phyloP scores from a whole-genome alignment of 83 land plant species.

The Picea abies region DNA sequence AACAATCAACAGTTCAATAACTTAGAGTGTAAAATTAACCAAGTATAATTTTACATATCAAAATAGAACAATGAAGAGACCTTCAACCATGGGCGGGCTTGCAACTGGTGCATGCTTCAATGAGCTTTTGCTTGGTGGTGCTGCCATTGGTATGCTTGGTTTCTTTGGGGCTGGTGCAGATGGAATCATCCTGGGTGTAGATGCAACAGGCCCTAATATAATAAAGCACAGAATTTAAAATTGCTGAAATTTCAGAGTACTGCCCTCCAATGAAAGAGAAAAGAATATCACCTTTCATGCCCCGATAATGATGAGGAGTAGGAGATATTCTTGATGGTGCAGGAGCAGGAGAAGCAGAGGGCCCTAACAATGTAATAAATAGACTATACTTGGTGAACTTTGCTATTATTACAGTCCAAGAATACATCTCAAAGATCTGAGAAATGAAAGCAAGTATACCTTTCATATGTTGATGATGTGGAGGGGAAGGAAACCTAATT shows the following conservation, averaged over 20 bases:
- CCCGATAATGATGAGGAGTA: background rate
- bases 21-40: background rate
- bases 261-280: background rate
- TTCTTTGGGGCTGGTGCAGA: background rate
- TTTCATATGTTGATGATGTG: background rate
- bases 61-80: background rate
- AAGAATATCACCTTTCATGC: background rate
- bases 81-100: constrained; percentile 2
- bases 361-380: background rate
- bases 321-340: background rate
- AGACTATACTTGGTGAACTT: background rate
- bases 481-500: background rate
- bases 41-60: background rate
- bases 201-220: constrained; percentile 12
- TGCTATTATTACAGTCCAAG: too few species aligned
- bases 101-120: background rate
- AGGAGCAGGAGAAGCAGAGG: constrained; percentile 3
- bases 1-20: background rate
- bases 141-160: background rate
- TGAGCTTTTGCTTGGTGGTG: background rate
- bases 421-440: too few species aligned
- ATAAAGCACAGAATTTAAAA: background rate
- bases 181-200: constrained; percentile 6
- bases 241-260: background rate
- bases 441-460: too few species aligned